Base-by-base conservation (phyloP, 257 asterid genomes). In the Buddleja alternifolia region DNA sequence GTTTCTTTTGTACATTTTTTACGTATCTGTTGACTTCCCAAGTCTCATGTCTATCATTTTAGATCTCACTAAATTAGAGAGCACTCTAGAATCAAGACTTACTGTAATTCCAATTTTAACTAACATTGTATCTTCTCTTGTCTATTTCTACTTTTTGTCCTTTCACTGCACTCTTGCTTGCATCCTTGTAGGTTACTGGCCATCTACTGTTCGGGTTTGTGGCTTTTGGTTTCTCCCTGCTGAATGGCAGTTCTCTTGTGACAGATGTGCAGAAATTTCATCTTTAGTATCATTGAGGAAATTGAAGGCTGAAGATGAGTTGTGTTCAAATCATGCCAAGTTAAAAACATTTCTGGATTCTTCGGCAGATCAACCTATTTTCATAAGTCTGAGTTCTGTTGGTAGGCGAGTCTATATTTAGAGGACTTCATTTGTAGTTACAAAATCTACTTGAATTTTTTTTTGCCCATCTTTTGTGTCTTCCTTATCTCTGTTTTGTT, bases 161-260 rank as follows among this genome's bases (percentile, higher is more conserved):
- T 24, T 68, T 70, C 41, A 36, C 29, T 44, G 48, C 17, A 58
- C 54, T 20, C 23, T 20, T 65, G 47, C 75, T 34, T 72, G 52
- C 11, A 47, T 34, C 57, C 42, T 70, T 63, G 48, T 72, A 93
- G 99, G 86, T 77, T 93, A 93, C 79, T 93, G 99, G 99, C 96
- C 99, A 63, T 78, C 96, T 60, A 78, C 81, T 66, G 90, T 86
- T 73, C 79, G 85, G 51, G 94, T 83, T 78, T 93, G 94, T 86
- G 99, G 99, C 51, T 93, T 88, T 82, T 93, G 99, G 99, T 87
- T 78, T 74, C 90, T 82, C 62, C 97, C 99, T 53, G 42, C 21
- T 36, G 90, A 93, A 59, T 90, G 99, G 97, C 97, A 88, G 72
- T 90, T 90, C 79, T 90, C 96, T 62, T 93, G 97, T 73, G 55